phyloP scores from a whole-genome alignment of 257 asterid species.

The Solanum boliviense region DNA sequence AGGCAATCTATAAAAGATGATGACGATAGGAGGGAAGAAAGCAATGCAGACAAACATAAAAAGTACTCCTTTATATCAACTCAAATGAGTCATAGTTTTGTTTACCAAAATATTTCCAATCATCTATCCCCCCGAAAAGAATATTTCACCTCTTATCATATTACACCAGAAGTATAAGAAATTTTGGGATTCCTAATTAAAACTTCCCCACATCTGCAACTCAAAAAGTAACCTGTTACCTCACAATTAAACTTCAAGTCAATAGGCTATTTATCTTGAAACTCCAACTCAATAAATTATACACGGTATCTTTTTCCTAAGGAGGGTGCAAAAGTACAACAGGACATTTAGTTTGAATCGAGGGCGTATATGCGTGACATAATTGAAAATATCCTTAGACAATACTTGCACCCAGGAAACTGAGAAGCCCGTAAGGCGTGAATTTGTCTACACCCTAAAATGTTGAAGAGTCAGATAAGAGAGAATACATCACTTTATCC shows the following conservation, averaged over 20 bases:
- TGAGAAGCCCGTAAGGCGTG: background rate
- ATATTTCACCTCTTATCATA: background rate
- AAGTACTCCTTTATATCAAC: background rate
- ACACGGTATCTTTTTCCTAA: background rate
- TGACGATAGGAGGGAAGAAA: background rate
- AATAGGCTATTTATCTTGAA: background rate
- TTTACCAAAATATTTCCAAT: background rate
- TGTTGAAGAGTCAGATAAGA: background rate
- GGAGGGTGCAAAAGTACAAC: background rate
- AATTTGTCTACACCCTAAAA: background rate
- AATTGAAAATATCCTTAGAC: background rate
- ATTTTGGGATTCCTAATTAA: background rate
- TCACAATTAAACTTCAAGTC: background rate
- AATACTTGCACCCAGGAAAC: background rate
- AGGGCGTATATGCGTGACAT: background rate
- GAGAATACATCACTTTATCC: background rate
- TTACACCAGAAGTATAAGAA: background rate
- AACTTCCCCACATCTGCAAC: background rate
- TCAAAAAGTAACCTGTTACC: background rate
- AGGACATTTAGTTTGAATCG: background rate
- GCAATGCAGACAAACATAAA: background rate
- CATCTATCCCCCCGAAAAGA: background rate
- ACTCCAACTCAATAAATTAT: background rate
- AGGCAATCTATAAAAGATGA: background rate
- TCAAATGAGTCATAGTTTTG: background rate